Base-by-base conservation (phyloP, 345 rosid genomes). In the Clausena lansium region DNA sequence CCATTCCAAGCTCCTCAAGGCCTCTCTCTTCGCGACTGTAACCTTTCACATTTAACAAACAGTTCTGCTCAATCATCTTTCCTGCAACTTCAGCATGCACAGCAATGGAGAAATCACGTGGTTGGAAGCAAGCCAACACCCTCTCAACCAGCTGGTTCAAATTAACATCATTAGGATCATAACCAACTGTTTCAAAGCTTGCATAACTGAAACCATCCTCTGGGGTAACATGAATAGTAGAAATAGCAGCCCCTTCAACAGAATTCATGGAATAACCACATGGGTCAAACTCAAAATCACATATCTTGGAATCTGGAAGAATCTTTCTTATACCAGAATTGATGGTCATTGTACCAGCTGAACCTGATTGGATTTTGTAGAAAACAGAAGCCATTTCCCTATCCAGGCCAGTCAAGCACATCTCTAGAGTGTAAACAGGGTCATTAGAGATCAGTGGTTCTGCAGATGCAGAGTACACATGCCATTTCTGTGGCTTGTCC, bases 201-300 rank as follows among this genome's bases (percentile, higher is more conserved):
- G 97, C 98, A 75, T 92, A 94, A 52, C 95, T 94, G 78, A 89
- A 89, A 14, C 95, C 90, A 1, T 92, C 97, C 78, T 92, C 97
- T 0, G 95, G 97, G 0, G 95, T 92, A 7, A 94, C 86, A 52
- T 94, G 97, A 79, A 94, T 89, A 14, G 98, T 94, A 4, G 95
- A 94, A 25, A 92, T 74, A 9, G 95, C 92, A 82, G 73, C 80
- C n/a, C 83, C 89, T 89, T 94, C 95, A 5, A 94, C 73, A 1
- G 92, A 81, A 78, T 94, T 94, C 94, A 91, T 94, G 15, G 95
- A 94, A 41, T 94, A 94, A 22, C 98, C 97, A 30, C 97, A 94
- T 1, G 97, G 95, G 5, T 91, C 93, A 59, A 94, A 92, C 8
- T 87, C 93, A 80, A 90, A 92, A 79, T 91, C 95, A 38, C 95